phyloP scores from a whole-genome alignment of 257 asterid species.

The Solanum dulcamara region DNA sequence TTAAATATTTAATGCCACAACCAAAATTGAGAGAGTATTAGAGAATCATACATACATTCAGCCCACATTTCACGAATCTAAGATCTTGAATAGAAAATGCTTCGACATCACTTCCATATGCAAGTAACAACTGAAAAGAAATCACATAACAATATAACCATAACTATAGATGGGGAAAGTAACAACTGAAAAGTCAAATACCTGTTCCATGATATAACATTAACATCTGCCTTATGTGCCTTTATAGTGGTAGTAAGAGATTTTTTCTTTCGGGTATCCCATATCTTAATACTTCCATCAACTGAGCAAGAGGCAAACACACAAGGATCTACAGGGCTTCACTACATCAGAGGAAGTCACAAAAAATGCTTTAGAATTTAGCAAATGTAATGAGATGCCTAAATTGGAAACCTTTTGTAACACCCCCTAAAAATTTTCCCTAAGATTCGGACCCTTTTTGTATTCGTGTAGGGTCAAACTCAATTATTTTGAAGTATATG shows the following conservation, averaged over 20 bases:
- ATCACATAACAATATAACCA: neutral
- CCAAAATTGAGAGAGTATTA: neutral
- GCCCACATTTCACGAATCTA: constrained; percentile 43
- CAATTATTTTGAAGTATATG: too few relatives aligned
- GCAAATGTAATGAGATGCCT: neutral
- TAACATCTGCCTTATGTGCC: constrained; percentile 88
- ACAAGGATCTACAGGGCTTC: constrained; percentile 84
- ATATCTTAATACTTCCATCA: constrained; percentile 64
- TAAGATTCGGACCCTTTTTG: too few relatives aligned
- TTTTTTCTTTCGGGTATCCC: constrained; percentile 85
- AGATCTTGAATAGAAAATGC: constrained; percentile 78
- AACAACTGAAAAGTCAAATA: constrained; percentile 5
- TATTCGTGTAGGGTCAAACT: too few relatives aligned
- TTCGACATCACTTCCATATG: constrained; percentile 94
- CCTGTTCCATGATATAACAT: constrained; percentile 98
- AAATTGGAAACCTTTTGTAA: too few relatives aligned
- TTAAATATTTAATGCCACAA: neutral
- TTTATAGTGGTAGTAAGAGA: constrained; percentile 59
- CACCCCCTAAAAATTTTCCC: too few relatives aligned
- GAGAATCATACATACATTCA: constrained; percentile 14
- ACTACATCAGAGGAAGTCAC: constrained; percentile 29
- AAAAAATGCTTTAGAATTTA: neutral
- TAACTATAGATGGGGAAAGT: neutral
- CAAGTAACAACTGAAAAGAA: constrained; percentile 57
- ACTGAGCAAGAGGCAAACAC: constrained; percentile 94